A percentile compares a stretch with the other conserved stretches of the same genome.
Evolutionary conservation across 768 basidiomycete species (phyloP).

Genomic region (Tricholomella constricta): DNA sequence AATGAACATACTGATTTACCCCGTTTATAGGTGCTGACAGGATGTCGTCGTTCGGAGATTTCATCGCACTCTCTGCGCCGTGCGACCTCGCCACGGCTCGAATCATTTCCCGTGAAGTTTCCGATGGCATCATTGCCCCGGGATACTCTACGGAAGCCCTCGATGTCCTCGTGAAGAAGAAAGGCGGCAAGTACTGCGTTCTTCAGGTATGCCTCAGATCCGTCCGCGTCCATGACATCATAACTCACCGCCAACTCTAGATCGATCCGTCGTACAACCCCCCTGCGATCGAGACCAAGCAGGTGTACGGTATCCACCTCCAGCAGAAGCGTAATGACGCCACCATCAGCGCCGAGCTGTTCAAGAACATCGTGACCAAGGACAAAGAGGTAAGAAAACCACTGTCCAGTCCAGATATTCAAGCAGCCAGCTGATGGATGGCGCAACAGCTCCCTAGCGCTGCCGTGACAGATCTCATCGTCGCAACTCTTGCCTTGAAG

Average conservation of each 20-base stretch:
- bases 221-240: background rate
- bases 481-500: constrained; percentile 95
- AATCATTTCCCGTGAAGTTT: constrained; percentile 98
- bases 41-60: constrained; percentile 99
- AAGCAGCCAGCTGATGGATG: constrained; percentile 5
- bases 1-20: background rate
- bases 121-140: constrained; percentile 97
- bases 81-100: constrained; percentile 94
- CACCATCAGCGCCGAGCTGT: constrained; percentile 80
- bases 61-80: constrained; percentile 90
- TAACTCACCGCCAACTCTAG: constrained; percentile 39
- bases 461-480: constrained; percentile 89
- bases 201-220: constrained; percentile 62
- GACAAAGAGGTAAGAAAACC: constrained; percentile 71
- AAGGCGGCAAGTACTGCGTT: constrained; percentile 98
- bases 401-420: background rate
- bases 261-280: constrained; percentile 88
- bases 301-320: constrained; percentile 90
- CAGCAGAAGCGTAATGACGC: constrained; percentile 91
- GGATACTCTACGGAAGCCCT: constrained; percentile 88
- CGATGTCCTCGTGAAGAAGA: constrained; percentile 92
- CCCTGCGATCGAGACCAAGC: constrained; percentile 82
- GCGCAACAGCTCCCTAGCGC: constrained; percentile 63
- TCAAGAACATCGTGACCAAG: constrained; percentile 86
- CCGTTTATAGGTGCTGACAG: constrained; percentile 79